Evolutionary conservation across 805 yeast genomes (phyloP), one percentile per base, ranked within the genome.

Genomic region (Wickerhamiella domercqiae): DNA sequence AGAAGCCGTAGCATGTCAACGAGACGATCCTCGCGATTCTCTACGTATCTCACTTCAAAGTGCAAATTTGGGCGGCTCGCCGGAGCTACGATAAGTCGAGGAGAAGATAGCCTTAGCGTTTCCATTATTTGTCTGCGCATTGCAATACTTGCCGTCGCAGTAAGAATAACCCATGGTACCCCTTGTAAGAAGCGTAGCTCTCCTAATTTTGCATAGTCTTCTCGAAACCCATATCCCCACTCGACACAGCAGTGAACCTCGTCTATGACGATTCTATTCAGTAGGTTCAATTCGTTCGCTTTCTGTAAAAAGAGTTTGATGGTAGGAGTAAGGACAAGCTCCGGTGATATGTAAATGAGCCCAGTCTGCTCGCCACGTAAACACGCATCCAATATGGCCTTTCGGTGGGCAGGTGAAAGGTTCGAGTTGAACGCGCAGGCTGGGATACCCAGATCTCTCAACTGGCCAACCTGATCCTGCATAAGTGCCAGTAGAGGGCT

Each of bases 211-310:
- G 86, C 82, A 58, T 90, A 90, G 56, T 90, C 97, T 0, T 94
- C 95, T 38, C 98, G 66, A 56, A 90, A 90, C 57, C 87, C 97
- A 55, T 86, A 95, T 11, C 98, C 98, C 98, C 98, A 90, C 11
- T 90, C 80, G 34, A 94, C 82, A 25, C 87, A 93, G 66, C 98
- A 90, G 60, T 90, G 98, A 0, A 98, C 98, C 54, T 83, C 98
- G 59, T 90, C 98, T 26, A 90, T 80, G 7, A 90, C 94, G 29
- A 90, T 68, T 35, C 97, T 64, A 0, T 94, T 90, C 33, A 90
- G 60, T 46, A 63, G 62, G 7, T 68, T 62, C 17, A 65, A 66
- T n/a, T 64, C 62, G 51, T 78, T 64, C 7, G 84, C 58, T 35
- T 59, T 64, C 3, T 64, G 58, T 35, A 90, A 71, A 0, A 78